Evolutionary conservation across 2,329 filamentous ascomycete species (phyloP).

Genomic region (Calonectria leucothoes): DNA sequence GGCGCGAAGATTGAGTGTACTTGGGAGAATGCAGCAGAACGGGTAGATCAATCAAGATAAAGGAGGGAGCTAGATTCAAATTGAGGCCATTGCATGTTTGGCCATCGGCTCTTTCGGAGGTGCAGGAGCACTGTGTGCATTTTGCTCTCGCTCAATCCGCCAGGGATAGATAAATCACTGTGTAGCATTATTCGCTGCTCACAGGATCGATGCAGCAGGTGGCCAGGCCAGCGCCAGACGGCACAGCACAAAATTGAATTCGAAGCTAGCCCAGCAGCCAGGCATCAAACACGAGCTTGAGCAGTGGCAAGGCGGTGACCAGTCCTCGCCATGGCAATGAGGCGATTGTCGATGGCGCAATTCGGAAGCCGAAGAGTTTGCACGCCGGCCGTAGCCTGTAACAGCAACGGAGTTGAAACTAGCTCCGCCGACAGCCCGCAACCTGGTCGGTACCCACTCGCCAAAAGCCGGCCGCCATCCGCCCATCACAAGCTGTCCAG

Average conservation of each 20-base stretch:
- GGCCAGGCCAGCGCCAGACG: conserved; percentile 1
- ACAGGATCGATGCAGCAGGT: not conserved
- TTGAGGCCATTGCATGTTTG: not conserved
- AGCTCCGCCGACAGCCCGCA: conserved; percentile 43
- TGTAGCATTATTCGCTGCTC: not conserved
- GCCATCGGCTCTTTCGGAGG: not conserved
- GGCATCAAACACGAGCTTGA: not conserved
- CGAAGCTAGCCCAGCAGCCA: conserved; percentile 5
- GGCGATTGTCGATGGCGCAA: conserved; percentile 40
- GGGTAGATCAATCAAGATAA: conserved; percentile 5
- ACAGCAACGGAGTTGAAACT: conserved; percentile 26
- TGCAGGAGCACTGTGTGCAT: not conserved
- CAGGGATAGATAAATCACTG: not conserved
- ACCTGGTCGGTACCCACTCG: conserved; percentile 26
- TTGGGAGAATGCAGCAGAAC: not conserved
- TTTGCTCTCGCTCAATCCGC: not conserved
- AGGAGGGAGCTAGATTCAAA: not conserved
- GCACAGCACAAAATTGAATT: conserved; percentile 10
- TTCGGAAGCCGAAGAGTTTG: conserved; percentile 40
- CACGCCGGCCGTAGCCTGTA: conserved; percentile 20
- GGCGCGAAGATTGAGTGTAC: not conserved
- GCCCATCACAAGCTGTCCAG: conserved; percentile 3
- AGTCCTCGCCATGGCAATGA: conserved; percentile 29
- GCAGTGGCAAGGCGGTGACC: conserved; percentile 6
- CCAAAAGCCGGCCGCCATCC: conserved; percentile 37